These are phyloP conservation scores for Candida lessepsii DNA, from an alignment of 805 yeast genomes.

Conservation along the genomic window DNA sequence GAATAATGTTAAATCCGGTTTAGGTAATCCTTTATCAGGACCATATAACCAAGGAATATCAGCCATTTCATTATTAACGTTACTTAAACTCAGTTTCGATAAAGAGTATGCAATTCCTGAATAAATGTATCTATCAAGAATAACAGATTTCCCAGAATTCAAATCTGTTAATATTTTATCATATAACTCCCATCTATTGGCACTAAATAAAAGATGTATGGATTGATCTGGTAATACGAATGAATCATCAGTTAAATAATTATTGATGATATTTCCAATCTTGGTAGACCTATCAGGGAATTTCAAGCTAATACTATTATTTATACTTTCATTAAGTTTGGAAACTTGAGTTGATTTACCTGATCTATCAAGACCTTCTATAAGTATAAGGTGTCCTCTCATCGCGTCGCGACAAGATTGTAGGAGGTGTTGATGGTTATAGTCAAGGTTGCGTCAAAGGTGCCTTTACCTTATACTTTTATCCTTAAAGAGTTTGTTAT, in stretches of 20 bases:
- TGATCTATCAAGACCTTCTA: constrained; percentile 93
- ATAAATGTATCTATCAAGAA: constrained; percentile 85
- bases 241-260: constrained; percentile 56
- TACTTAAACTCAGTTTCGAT: constrained; percentile 55
- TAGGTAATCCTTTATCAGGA: constrained; percentile 83
- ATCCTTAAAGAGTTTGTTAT: too few species aligned
- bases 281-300: constrained; percentile 87
- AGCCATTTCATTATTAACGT: constrained; percentile 20
- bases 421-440: too few species aligned
- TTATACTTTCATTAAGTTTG: constrained; percentile 26
- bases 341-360: constrained; percentile 86
- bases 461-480: too few species aligned
- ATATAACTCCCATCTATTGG: constrained; percentile 89
- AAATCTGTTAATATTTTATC: constrained; percentile 46
- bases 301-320: constrained; percentile 48
- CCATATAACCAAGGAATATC: constrained; percentile 72
- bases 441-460: too few species aligned
- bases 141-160: constrained; percentile 53
- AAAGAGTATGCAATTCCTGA: constrained; percentile 92
- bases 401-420: constrained; percentile 13
- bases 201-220: constrained; percentile 83
- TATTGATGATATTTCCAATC: constrained; percentile 76
- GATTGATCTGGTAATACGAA: constrained; percentile 68
- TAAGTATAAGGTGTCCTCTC: constrained; percentile 73
- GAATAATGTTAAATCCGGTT: constrained; percentile 82